Base-by-base conservation (phyloP, 2,329 filamentous ascomycete species). In the Purpureocillium takamizusanense region DNA sequence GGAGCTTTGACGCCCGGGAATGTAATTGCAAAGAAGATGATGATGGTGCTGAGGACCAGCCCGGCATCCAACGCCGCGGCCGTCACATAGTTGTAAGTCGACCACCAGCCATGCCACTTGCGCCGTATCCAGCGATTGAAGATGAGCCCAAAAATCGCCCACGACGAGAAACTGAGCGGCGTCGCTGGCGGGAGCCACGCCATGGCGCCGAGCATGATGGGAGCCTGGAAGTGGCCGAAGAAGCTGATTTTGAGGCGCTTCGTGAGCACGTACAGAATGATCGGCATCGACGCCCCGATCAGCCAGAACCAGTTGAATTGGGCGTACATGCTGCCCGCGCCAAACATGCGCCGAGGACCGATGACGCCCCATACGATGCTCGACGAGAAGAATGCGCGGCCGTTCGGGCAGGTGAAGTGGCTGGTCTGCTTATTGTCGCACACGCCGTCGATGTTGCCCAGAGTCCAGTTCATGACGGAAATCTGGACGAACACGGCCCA, bases 51-150 rank as follows among this genome's bases (percentile, higher is more conserved):
- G 13, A 66, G 46, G 12, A 63, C 53, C 6, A 66, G 53, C 3
- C 62, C 62, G 2, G 56, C 57, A 23, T 66, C 63, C 18, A 66
- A 48, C 1, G 57, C 61, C 0, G 61, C 60, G 0, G 63, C 59
- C 1, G 62, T 64, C 36, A 63, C 50, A 42, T 64, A 65, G 43
- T 63, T 65, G 41, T 66, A 65, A 12, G 51, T 61, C 29, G 52
- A 62, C 77, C 77, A 81, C 77, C 76, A 81, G 1, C 69, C 74
- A n/a, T 61, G 58, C 51, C 61, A 76, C 31, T 63, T 61, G 46
- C 66, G 65, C 25, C 67, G 66, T 42, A 81, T 74, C 37, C 57
- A 63, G 45, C 72, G 69, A 49, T 81, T 77, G 56, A 81, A 81
- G 23, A 78, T 40, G 33, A 70, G 62, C 1, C 76, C 76, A 11